Conservation (phyloP, 1,139 yeast genomes). For the Lodderomyces jiufengensis region DNA sequence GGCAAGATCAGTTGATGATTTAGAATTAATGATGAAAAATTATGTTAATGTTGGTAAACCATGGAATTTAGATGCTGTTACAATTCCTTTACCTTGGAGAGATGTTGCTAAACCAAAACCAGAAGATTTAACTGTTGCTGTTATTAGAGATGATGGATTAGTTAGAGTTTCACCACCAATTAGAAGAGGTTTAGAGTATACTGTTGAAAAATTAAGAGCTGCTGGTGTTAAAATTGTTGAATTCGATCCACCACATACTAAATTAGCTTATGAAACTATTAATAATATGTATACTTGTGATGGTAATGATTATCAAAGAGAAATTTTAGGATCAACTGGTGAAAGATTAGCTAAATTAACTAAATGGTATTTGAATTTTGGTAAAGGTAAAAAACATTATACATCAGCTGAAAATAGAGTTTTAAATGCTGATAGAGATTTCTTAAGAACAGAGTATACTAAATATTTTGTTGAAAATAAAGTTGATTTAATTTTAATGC, state of each 20-base stretch:
- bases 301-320: conserved; percentile 54
- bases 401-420: conserved; percentile 45
- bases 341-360: conserved; percentile 63
- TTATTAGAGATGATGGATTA: conserved; percentile 38
- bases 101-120: conserved; percentile 44
- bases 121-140: conserved; percentile 33
- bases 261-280: conserved; percentile 51
- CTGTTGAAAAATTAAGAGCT: conserved; percentile 24
- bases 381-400: conserved; percentile 49
- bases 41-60: conserved; percentile 64
- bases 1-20: conserved; percentile 58
- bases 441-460: conserved; percentile 51
- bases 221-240: conserved; percentile 33
- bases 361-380: conserved; percentile 55
- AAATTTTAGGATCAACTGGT: conserved; percentile 52
- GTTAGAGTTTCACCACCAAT: conserved; percentile 57
- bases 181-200: conserved; percentile 26
- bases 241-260: conserved; percentile 52
- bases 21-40: conserved; percentile 56
- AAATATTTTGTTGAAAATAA: conserved; percentile 49
- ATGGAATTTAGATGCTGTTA: conserved; percentile 59
- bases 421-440: conserved; percentile 49
- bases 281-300: conserved; percentile 52
- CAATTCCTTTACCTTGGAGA: conserved; percentile 63
- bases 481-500: conserved; percentile 66